Percentiles rank a stretch among this genome's conserved stretches.
phyloP scores from a whole-genome alignment of 2,329 filamentous ascomycete genomes.

The Phialocephala subalpina region DNA sequence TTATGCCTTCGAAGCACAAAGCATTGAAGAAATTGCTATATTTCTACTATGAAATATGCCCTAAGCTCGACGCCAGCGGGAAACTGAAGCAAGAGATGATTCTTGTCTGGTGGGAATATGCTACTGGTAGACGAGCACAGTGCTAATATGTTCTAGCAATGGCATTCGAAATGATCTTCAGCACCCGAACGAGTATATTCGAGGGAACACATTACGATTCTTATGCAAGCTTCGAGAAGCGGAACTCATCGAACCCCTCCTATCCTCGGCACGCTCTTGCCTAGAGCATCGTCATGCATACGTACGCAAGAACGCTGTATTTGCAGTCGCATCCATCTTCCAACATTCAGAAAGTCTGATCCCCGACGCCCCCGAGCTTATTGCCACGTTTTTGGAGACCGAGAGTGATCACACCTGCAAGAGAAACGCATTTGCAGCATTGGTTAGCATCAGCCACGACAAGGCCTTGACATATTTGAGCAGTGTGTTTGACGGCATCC shows the following conservation, averaged over 20 bases:
- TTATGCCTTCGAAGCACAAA: slow-evolving; percentile 99
- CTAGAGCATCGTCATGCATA: slow-evolving; percentile 97
- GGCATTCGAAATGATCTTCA: slow-evolving; percentile 97
- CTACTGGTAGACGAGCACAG: too few relatives aligned
- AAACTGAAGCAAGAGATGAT: slow-evolving; percentile 99
- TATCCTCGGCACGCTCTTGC: slow-evolving; percentile 90
- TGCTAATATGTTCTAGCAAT: slow-evolving; percentile 67
- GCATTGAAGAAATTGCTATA: slow-evolving; percentile 97
- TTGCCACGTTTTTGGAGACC: slow-evolving; percentile 86
- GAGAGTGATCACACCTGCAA: slow-evolving; percentile 97
- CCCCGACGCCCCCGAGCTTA: slow-evolving; percentile 92
- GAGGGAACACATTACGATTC: slow-evolving; percentile 97
- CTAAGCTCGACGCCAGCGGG: slow-evolving; percentile 88
- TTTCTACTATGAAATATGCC: slow-evolving; percentile 99
- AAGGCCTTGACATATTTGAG: slow-evolving; percentile 89
- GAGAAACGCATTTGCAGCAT: slow-evolving; percentile 93
- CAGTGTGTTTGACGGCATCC: slow-evolving; percentile 89
- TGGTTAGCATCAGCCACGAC: slow-evolving; percentile 91
- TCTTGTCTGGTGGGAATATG: slow-evolving; percentile 80
- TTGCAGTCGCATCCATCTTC: slow-evolving; percentile 91
- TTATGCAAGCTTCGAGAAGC: slow-evolving; percentile 95
- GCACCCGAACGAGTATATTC: slow-evolving; percentile 97
- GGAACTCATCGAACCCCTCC: slow-evolving; percentile 93
- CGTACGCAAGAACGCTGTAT: slow-evolving; percentile 97
- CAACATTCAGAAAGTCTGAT: slow-evolving; percentile 91